Conservation (phyloP, 2,329 filamentous ascomycete genomes). For the Penicillium sclerotiorum region DNA sequence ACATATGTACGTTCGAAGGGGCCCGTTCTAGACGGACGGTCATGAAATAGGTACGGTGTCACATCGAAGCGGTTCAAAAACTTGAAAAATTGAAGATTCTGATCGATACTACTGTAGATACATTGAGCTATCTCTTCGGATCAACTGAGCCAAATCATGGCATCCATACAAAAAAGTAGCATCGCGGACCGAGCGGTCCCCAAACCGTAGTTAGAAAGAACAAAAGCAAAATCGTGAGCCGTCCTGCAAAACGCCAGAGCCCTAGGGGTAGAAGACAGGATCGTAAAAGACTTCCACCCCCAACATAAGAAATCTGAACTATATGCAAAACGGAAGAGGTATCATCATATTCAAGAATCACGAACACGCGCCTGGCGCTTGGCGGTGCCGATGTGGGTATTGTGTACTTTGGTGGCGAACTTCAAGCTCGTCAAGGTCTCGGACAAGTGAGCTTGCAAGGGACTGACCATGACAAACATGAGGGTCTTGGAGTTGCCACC, state of each 20-base stretch:
- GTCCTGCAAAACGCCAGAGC: slow-evolving; percentile 28
- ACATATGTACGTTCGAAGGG: no score
- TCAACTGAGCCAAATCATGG: no score
- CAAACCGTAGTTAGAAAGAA: slow-evolving; percentile 5
- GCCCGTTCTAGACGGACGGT: no score
- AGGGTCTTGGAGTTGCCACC: slow-evolving; percentile 96
- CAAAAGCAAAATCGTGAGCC: slow-evolving; percentile 11
- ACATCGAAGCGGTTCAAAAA: no score
- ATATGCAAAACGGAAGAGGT: slow-evolving; percentile 27
- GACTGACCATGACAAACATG: slow-evolving; percentile 99
- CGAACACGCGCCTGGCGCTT: slow-evolving; percentile 51
- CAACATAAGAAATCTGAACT: slow-evolving; percentile 14
- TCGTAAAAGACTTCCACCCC: slow-evolving; percentile 31
- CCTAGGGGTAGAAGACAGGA: slow-evolving; percentile 33
- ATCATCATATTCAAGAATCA: slow-evolving; percentile 34
- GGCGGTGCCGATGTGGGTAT: slow-evolving; percentile 89
- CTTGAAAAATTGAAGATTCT: no score
- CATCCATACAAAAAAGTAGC: slow-evolving; percentile 19
- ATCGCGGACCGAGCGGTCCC: no score
- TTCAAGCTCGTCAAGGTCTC: slow-evolving; percentile 94
- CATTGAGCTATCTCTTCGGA: slow-evolving; percentile 16
- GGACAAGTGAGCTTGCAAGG: slow-evolving; percentile 83
- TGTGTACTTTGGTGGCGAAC: slow-evolving; percentile 89
- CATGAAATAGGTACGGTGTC: no score
- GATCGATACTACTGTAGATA: slow-evolving; percentile 25